phyloP scores from a whole-genome alignment of 371 early-diverging fungal genomes.

The Aphelidium insulamus region DNA sequence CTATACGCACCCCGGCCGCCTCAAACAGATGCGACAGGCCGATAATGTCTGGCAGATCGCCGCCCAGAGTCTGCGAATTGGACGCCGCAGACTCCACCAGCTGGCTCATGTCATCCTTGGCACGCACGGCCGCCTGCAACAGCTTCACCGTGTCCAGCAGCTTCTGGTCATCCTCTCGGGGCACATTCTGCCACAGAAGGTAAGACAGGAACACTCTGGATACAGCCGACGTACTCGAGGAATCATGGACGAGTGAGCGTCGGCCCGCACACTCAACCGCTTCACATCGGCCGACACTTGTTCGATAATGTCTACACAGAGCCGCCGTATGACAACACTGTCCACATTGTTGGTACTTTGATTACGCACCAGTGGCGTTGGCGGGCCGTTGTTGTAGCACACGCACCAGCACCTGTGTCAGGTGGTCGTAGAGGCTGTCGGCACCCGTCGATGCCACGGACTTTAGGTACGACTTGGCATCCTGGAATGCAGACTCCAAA shows the following conservation, averaged over 20 bases:
- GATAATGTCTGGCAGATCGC: slow-evolving; percentile 29
- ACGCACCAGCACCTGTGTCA: slow-evolving; percentile 12
- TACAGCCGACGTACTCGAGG: too few species aligned
- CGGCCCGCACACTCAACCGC: not conserved
- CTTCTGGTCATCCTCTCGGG: too few species aligned
- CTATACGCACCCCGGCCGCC: slow-evolving; percentile 21
- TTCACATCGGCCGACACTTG: too few species aligned
- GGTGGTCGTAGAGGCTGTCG: slow-evolving; percentile 14
- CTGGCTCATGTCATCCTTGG: not conserved
- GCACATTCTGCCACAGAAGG: too few species aligned
- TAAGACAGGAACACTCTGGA: too few species aligned
- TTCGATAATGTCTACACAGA: too few species aligned
- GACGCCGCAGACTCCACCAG: too few species aligned
- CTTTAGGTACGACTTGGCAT: slow-evolving; percentile 13
- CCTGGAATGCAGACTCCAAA: slow-evolving; percentile 8
- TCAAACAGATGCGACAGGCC: slow-evolving; percentile 20
- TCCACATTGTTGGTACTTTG: too few species aligned
- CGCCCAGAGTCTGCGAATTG: slow-evolving; percentile 4
- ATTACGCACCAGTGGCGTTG: slow-evolving; percentile 13
- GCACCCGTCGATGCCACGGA: slow-evolving; percentile 7
- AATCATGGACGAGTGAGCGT: not conserved
- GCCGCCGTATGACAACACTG: too few species aligned
- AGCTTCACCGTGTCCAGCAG: too few species aligned
- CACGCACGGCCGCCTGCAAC: too few species aligned
- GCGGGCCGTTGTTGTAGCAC: slow-evolving; percentile 14